phyloP scores from a whole-genome alignment of 495 filamentous ascomycete genomes.

The Xeromyces bisporus region DNA sequence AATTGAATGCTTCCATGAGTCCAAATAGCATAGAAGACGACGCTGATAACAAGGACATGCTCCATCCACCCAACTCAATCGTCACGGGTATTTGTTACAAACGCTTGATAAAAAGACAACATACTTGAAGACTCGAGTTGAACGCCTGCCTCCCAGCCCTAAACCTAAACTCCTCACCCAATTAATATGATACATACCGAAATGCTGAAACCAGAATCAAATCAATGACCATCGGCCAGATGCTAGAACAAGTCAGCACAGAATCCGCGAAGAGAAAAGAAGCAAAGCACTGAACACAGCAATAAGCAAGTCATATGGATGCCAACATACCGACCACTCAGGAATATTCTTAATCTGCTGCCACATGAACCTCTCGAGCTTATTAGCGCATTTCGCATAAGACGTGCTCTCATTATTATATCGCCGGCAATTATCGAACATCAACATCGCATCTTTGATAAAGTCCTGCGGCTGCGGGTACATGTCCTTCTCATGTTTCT shows the following conservation, averaged over 20 bases:
- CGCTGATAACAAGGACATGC: no score
- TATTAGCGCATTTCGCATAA: constrained; percentile 90
- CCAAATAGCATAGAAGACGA: no score
- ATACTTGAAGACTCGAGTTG: no score
- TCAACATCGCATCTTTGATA: constrained; percentile 72
- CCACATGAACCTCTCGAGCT: constrained; percentile 96
- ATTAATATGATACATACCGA: constrained; percentile 1
- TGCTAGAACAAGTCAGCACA: constrained; percentile 19
- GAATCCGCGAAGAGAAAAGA: not conserved
- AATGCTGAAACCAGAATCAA: not conserved
- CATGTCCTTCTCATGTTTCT: constrained; percentile 82
- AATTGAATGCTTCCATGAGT: no score
- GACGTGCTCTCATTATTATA: constrained; percentile 94
- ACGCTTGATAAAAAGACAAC: not conserved
- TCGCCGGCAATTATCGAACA: constrained; percentile 86
- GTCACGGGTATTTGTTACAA: not conserved
- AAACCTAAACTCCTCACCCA: no score
- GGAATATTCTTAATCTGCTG: constrained; percentile 79
- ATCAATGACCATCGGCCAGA: constrained; percentile 30
- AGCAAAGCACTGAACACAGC: constrained; percentile 1
- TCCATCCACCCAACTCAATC: not conserved
- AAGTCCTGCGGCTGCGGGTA: constrained; percentile 90
- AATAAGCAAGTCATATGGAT: no score
- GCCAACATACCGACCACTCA: constrained; percentile 72
- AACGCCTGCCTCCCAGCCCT: no score